A percentile compares a stretch with the other conserved stretches of the same genome.
phyloP scores from a whole-genome alignment of 805 yeast genomes.

The Kodamaea kakaduensis region DNA sequence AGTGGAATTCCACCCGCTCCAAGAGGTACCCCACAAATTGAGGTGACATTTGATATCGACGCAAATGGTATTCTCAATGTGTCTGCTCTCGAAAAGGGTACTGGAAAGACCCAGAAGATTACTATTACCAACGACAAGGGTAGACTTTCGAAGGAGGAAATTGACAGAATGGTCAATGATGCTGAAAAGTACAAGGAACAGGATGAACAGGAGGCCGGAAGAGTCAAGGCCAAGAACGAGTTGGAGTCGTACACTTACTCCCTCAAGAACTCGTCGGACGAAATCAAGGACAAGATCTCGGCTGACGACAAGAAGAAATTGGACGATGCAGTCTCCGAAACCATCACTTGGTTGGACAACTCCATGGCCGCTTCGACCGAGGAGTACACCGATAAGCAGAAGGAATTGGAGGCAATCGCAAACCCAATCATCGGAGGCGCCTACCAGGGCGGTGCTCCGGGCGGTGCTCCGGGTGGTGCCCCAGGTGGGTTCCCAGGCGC shows the following conservation, averaged over 20 bases:
- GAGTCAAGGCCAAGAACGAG: conserved; percentile 83
- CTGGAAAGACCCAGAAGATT: conserved; percentile 87
- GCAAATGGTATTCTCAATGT: conserved; percentile 87
- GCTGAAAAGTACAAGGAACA: conserved; percentile 94
- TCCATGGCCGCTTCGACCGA: conserved; percentile 39
- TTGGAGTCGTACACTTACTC: conserved; percentile 87
- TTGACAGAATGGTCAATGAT: conserved; percentile 96
- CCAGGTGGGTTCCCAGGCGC: conserved; percentile 42
- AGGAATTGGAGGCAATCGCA: conserved; percentile 38
- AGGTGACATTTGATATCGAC: conserved; percentile 83
- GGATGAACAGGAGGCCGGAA: conserved; percentile 76
- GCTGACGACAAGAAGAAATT: conserved; percentile 51
- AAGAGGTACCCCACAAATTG: conserved; percentile 88
- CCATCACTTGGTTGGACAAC: conserved; percentile 38
- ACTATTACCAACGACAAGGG: conserved; percentile 94
- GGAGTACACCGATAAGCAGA: conserved; percentile 37
- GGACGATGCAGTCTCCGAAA: conserved; percentile 39
- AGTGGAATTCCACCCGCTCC: conserved; percentile 88
- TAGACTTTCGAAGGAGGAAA: conserved; percentile 88
- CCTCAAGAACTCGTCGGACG: conserved; percentile 64
- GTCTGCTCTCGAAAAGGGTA: conserved; percentile 86
- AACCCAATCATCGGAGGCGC: conserved; percentile 37
- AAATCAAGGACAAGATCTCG: conserved; percentile 42
- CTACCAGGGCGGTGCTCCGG: conserved; percentile 26
- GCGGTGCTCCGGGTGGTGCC: conserved; percentile 21